These are phyloP conservation scores for Aspergillus funiculosus DNA, from an alignment of 495 filamentous ascomycete genomes.

Conservation along the genomic window DNA sequence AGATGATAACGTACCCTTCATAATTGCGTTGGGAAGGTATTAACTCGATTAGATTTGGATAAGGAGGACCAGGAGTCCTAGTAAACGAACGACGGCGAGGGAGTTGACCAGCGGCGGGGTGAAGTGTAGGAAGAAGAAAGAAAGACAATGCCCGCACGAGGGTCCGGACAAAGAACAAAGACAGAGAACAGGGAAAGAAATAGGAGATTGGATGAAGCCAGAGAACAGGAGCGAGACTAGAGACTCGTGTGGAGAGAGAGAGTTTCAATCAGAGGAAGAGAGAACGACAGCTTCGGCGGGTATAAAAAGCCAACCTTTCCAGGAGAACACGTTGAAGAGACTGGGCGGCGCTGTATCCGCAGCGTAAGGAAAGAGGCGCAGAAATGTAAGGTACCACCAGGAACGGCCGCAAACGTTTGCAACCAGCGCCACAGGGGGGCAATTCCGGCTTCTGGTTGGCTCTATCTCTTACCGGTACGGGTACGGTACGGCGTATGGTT, in stretches of 20 bases:
- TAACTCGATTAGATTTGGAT: not conserved
- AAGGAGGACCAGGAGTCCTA: not conserved
- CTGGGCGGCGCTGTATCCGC: not conserved
- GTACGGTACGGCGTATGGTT: not conserved
- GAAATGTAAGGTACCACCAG: conserved; percentile 11
- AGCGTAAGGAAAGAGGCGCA: conserved; percentile 1
- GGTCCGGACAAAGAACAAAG: conserved; percentile 1
- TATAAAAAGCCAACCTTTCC: conserved; percentile 12
- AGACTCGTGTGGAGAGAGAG: conserved; percentile 4
- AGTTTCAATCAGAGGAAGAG: conserved; percentile 1
- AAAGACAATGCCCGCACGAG: conserved; percentile 12
- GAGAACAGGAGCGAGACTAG: conserved; percentile 14
- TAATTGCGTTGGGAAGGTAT: conserved; percentile 12
- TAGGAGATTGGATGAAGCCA: no score
- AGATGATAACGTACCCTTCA: conserved; percentile 21
- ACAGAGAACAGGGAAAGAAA: conserved; percentile 9
- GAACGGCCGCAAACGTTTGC: conserved; percentile 9
- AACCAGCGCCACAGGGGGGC: conserved; percentile 10
- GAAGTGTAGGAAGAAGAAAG: conserved; percentile 10
- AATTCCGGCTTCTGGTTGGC: conserved; percentile 1
- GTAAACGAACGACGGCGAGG: conserved; percentile 9
- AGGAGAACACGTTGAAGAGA: conserved; percentile 16
- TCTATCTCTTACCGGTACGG: conserved; percentile 4
- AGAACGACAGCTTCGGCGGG: not conserved
- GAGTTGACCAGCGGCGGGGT: conserved; percentile 27